A percentile compares a stretch with the other conserved stretches of the same genome.
Conservation (phyloP, 2,329 filamentous ascomycete species). For the Pyrenophora tritici-repentis region DNA sequence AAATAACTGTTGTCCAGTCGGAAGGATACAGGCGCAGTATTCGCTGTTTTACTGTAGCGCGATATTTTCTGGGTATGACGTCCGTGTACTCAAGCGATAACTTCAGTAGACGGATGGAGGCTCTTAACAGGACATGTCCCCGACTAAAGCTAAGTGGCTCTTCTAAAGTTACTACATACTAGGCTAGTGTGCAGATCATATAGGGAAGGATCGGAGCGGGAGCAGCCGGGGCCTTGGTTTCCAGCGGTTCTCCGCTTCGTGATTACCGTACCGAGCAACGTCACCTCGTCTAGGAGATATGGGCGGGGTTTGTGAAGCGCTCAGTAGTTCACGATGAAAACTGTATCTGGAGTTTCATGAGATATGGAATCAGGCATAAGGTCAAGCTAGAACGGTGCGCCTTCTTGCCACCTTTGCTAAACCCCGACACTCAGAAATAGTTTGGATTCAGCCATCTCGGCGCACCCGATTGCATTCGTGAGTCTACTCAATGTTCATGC, state of each 20-base stretch:
- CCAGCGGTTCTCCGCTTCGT: constrained; percentile 27
- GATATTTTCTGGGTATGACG: background rate
- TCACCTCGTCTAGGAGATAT: too few relatives aligned
- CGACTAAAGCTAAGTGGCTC: too few relatives aligned
- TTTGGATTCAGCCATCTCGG: too few relatives aligned
- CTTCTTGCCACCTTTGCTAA: background rate
- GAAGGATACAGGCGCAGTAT: too few relatives aligned
- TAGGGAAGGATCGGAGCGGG: constrained; percentile 14
- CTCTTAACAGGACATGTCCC: too few relatives aligned
- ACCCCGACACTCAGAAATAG: background rate
- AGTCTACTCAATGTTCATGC: constrained; percentile 21
- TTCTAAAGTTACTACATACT: too few relatives aligned
- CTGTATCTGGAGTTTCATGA: background rate
- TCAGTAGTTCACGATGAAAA: too few relatives aligned
- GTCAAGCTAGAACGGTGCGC: too few relatives aligned
- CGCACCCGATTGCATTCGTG: background rate
- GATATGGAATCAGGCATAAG: too few relatives aligned
- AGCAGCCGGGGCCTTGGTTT: constrained; percentile 10
- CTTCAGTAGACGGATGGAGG: background rate
- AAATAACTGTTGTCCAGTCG: background rate
- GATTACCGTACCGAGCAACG: constrained; percentile 1
- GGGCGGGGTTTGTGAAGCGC: too few relatives aligned
- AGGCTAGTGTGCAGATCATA: background rate
- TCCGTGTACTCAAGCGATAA: background rate
- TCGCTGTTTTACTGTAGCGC: too few relatives aligned